Percentiles rank a stretch among this genome's conserved stretches.
Evolutionary conservation across 306 rosid species (phyloP).

Genomic region (Dalbergia oliveri): DNA sequence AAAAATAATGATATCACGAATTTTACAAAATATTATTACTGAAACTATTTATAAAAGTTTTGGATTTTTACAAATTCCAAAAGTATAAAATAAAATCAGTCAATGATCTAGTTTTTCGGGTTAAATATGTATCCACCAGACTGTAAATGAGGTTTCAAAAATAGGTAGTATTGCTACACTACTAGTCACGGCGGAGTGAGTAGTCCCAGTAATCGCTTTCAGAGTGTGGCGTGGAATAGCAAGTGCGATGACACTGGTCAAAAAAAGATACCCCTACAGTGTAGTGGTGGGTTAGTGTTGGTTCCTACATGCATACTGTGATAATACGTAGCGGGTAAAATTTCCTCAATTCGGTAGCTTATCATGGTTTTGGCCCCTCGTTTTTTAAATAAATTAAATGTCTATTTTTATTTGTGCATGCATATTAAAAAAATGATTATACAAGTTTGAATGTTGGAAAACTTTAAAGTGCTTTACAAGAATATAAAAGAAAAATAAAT

Average conservation of each 20-base stretch:
- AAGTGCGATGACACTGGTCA: not conserved
- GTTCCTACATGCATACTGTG: slow-evolving; percentile 46
- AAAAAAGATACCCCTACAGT: no score
- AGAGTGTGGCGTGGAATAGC: not conserved
- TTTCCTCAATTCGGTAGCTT: slow-evolving; percentile 19
- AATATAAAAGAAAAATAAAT: no score
- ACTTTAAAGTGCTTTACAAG: no score
- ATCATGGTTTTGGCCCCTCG: not conserved
- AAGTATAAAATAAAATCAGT: no score
- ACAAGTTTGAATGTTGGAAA: no score
- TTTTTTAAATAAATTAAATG: no score
- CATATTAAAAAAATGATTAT: no score
- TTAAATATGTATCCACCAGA: not conserved
- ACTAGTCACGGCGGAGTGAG: no score
- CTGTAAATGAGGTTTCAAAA: not conserved
- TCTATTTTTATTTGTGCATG: no score
- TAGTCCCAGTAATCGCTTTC: no score
- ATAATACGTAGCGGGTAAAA: slow-evolving; percentile 26
- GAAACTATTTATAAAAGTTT: not conserved
- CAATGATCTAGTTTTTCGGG: not conserved
- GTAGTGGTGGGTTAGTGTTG: slow-evolving; percentile 32
- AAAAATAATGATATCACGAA: not conserved
- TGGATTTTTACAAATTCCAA: no score
- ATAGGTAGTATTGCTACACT: no score
- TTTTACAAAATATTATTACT: not conserved